Evolutionary conservation across 2,329 filamentous ascomycete genomes (phyloP), one percentile per base, ranked within the genome.

Genomic region (Fusarium sacchari): DNA sequence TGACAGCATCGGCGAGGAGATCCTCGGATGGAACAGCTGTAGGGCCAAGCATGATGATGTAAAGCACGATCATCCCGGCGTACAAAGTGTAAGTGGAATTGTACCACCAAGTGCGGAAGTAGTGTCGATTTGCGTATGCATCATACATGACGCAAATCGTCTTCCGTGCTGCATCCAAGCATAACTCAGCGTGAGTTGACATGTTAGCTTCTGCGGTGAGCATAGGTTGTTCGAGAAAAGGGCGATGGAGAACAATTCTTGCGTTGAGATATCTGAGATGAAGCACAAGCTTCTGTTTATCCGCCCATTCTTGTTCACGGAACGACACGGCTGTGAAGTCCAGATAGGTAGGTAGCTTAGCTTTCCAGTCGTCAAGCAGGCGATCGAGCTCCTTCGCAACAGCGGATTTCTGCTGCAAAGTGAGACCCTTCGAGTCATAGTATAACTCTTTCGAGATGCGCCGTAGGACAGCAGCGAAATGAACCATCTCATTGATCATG

Each of bases 81-180:
- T 66, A 64, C 7, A 66, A 22, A 6, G 59, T 64, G 3, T 66
- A 66, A 2, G 59, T 66, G 4, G 59, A 56, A 24, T 66, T 66
- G 17, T 66, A 66, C 60, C 64, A 66, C 60, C 60, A 63, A 10
- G 53, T 63, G 3, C 60, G 60, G 22, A 63, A 63, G 18, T 63
- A 63, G 8, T 60, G 53, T 15, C 60, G 17, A 15, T 63, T 60
- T 15, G 53, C 28, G 1, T 63, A 63, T 6, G 60, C 53, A 3
- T 63, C 53, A 8, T 63, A 60, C 53, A 63, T 60, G 14, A 63
- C 18, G 10, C 42, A 58, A 32, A 63, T 60, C 0, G 60, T 63
- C 9, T 47, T 46, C 15, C 53, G 42, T 6, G 60, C 60, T 3
- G 60, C 60, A 1, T 47, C 60, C 15, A 63, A 8, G 4, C 60